Evolutionary conservation across 768 basidiomycete species (phyloP), one percentile per base, ranked within the genome.

Genomic region (Termitomyces sp.): DNA sequence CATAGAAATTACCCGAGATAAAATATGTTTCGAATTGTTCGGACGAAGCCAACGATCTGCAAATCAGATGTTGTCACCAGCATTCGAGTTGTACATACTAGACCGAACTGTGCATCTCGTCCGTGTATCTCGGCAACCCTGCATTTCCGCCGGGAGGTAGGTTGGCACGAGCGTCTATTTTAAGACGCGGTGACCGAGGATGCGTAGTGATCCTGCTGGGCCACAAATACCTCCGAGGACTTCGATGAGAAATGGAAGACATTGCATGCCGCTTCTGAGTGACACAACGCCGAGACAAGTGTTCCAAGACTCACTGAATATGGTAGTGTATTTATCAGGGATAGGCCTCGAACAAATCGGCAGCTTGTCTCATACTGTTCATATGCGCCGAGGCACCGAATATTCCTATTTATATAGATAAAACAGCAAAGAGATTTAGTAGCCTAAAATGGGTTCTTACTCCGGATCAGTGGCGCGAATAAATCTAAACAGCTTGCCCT

Each of bases 151-250:
- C 46, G 51, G 44, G 34, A 49, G 51, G 55, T 35, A 56, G 52
- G 44, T 53, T 41, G 42, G 47, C 45, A 51, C 24, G 28, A 45
- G 45, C 54, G 50, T 55, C 52, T 38, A 51, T 50, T 44, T 38
- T 35, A 28, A 41, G 47, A 60, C 53, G 45, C 56, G 59, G 56
- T 28, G 43, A 30, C 59, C 59, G 59, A 60, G 59, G 59, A 54
- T 51, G 45, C 48, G 14, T 19, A 15, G 8, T 53, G 48, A 56
- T 59, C 48, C 54, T 51, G 26, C 47, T 60, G 30, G 15, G 50
- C 47, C 52, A 38, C 32, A 55, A 53, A 41, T 47, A 34, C 52
- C 24, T 34, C 51, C 48, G 54, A 60, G 55, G 46, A 51, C 45
- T 57, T 57, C 56, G 40, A 45, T 42, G 42, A 47, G 46, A 45